phyloP scores from a whole-genome alignment of 805 yeast genomes.

The Blastobotrys americana region DNA sequence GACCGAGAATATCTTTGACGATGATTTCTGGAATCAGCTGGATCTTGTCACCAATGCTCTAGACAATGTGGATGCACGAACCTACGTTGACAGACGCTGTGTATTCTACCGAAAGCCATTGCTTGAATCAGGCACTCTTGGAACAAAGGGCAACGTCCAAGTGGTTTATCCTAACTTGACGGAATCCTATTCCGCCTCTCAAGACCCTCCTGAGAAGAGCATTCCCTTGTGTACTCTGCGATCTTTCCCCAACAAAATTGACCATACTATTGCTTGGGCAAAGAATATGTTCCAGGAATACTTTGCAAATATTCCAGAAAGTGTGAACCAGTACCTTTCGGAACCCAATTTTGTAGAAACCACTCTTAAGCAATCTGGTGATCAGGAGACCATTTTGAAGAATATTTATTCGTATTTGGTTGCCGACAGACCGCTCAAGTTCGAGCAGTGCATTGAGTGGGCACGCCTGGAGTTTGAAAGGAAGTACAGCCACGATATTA shows the following conservation, averaged over 20 bases:
- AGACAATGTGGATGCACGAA: slow-evolving; percentile 96
- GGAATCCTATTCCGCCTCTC: slow-evolving; percentile 91
- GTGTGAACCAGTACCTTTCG: slow-evolving; percentile 80
- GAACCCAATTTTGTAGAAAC: slow-evolving; percentile 92
- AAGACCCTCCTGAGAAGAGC: slow-evolving; percentile 97
- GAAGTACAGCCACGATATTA: slow-evolving; percentile 77
- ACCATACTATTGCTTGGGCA: slow-evolving; percentile 99
- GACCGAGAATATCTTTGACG: slow-evolving; percentile 79
- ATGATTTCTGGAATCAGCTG: slow-evolving; percentile 72
- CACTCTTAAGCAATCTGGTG: slow-evolving; percentile 85
- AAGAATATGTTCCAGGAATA: slow-evolving; percentile 89
- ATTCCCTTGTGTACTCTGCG: slow-evolving; percentile 96
- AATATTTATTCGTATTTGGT: slow-evolving; percentile 65
- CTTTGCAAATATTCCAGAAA: slow-evolving; percentile 85
- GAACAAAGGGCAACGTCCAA: slow-evolving; percentile 98
- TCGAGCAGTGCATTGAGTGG: slow-evolving; percentile 94
- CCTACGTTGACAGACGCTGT: slow-evolving; percentile 95
- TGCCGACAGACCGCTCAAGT: slow-evolving; percentile 74
- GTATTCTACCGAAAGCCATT: slow-evolving; percentile 85
- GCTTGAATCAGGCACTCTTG: slow-evolving; percentile 94
- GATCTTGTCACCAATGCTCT: slow-evolving; percentile 94
- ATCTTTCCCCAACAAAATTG: slow-evolving; percentile 96
- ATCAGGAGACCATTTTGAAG: slow-evolving; percentile 78
- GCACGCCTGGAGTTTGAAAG: slow-evolving; percentile 83
- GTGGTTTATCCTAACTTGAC: slow-evolving; percentile 90